Conservation (phyloP, 2,329 filamentous ascomycete species). For the Decorospora gaudefroyi region DNA sequence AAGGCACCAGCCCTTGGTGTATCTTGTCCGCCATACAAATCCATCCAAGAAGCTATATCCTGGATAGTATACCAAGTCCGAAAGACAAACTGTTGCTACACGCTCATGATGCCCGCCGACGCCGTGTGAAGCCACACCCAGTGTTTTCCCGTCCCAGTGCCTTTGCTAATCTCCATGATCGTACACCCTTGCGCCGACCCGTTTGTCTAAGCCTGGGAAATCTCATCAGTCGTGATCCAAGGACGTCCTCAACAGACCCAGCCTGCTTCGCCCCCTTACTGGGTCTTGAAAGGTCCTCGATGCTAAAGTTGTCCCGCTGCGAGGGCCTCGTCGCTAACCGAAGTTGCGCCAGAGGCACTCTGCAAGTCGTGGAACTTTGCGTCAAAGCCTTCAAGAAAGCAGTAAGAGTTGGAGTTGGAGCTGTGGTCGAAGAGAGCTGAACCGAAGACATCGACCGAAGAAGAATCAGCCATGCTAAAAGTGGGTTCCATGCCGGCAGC, state of each 20-base stretch:
- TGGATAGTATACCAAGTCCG: constrained; percentile 23
- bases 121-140: constrained; percentile 24
- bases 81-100: constrained; percentile 27
- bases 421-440: constrained; percentile 39
- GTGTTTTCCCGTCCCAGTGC: constrained; percentile 20
- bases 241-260: constrained; percentile 29
- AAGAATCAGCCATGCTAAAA: constrained; percentile 40
- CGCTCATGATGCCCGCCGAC: constrained; percentile 34
- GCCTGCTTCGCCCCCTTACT: constrained; percentile 26
- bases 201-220: constrained; percentile 36
- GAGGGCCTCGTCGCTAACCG: constrained; percentile 55
- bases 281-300: constrained; percentile 32
- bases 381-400: constrained; percentile 48
- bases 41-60: constrained; percentile 23
- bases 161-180: constrained; percentile 28
- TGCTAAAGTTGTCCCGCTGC: constrained; percentile 48
- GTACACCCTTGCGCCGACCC: constrained; percentile 35
- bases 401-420: constrained; percentile 37
- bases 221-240: constrained; percentile 36
- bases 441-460: constrained; percentile 43
- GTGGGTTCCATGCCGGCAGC: constrained; percentile 29
- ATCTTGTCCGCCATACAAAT: constrained; percentile 32
- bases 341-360: constrained; percentile 54
- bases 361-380: constrained; percentile 51
- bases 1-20: constrained; percentile 45